Conservation (phyloP, 768 basidiomycete species). For the Suillus discolor region DNA sequence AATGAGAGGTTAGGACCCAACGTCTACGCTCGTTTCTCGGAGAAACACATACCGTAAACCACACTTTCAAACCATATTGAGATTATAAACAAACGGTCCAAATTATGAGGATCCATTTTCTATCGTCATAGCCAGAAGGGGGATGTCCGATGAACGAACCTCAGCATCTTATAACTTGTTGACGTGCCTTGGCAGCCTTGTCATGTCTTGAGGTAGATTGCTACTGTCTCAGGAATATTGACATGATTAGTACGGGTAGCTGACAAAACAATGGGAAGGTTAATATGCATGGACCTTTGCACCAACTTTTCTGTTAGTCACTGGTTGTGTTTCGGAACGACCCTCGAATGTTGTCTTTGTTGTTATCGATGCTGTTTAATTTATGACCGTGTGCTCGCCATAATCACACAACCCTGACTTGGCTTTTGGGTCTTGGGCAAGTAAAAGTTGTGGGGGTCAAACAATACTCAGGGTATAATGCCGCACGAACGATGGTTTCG, state of each 20-base stretch:
- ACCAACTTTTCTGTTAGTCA: not conserved
- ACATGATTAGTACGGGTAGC: not conserved
- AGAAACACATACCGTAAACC: slow-evolving; percentile 2
- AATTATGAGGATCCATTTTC: not conserved
- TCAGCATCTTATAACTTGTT: not conserved
- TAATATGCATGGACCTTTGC: not conserved
- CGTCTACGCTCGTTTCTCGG: not conserved
- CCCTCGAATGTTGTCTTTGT: not conserved
- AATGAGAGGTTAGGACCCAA: not conserved
- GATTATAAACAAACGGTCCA: slow-evolving; percentile 7
- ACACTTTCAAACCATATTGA: slow-evolving; percentile 9
- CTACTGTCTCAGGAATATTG: not conserved
- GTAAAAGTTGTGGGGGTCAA: no score
- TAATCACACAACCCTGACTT: not conserved
- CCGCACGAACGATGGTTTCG: no score
- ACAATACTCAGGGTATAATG: no score
- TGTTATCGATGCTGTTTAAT: not conserved
- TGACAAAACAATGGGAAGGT: slow-evolving; percentile 3
- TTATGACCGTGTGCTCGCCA: not conserved
- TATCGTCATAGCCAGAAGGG: not conserved
- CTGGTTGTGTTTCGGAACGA: not conserved
- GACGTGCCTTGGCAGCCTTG: not conserved
- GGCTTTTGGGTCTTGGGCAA: no score
- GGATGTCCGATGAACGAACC: not conserved
- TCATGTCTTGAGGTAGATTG: not conserved